phyloP scores from a whole-genome alignment of 805 yeast genomes.

The Cyberlindnera galapagoensis region DNA sequence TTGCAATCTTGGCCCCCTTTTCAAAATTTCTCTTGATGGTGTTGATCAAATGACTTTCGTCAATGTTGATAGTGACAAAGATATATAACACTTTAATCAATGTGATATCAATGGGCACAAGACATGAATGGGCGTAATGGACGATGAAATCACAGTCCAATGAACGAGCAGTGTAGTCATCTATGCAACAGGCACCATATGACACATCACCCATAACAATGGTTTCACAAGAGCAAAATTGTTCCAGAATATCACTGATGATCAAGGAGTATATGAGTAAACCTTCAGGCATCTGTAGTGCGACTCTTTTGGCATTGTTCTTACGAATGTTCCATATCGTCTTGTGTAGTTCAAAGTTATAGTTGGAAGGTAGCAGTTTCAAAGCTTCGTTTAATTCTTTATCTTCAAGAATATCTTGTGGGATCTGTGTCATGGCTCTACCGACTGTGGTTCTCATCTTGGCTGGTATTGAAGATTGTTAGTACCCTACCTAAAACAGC shows the following conservation, averaged over 20 bases:
- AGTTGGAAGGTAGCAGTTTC: conserved; percentile 76
- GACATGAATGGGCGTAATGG: conserved; percentile 95
- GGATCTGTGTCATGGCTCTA: conserved; percentile 78
- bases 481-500: not conserved
- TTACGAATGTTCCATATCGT: conserved; percentile 90
- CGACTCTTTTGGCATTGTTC: conserved; percentile 71
- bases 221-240: conserved; percentile 81
- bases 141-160: conserved; percentile 90
- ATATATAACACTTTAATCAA: conserved; percentile 88
- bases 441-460: conserved; percentile 35
- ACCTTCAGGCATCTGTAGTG: conserved; percentile 97
- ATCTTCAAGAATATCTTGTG: conserved; percentile 76
- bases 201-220: conserved; percentile 98
- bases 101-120: conserved; percentile 92
- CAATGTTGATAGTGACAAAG: conserved; percentile 89
- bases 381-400: conserved; percentile 80
- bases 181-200: conserved; percentile 98
- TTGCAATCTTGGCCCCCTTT: conserved; percentile 61
- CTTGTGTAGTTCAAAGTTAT: conserved; percentile 93
- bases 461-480: conserved; percentile 10
- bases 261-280: conserved; percentile 80
- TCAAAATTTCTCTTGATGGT: conserved; percentile 69
- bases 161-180: conserved; percentile 90
- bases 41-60: conserved; percentile 71
- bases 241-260: conserved; percentile 87